Evolutionary conservation across 2,329 filamentous ascomycete genomes (phyloP).

Genomic region (Talaromyces islandicus): DNA sequence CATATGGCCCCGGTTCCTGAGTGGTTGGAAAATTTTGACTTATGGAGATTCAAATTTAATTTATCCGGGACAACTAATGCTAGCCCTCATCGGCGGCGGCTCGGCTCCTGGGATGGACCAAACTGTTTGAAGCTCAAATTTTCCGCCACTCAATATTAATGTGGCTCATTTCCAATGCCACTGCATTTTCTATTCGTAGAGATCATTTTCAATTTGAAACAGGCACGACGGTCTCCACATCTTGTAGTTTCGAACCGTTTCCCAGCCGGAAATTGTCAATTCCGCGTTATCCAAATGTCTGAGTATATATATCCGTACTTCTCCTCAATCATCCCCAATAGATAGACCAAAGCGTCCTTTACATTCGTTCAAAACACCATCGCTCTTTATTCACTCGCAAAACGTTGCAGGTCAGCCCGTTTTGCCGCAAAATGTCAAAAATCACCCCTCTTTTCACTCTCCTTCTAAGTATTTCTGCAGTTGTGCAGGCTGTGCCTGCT

Average conservation of each 20-base stretch:
- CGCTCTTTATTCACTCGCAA: background rate
- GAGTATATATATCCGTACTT: background rate
- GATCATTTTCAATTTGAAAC: background rate
- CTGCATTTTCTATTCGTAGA: background rate
- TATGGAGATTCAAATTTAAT: background rate
- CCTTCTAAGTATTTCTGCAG: background rate
- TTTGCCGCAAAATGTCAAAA: background rate
- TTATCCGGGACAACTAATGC: background rate
- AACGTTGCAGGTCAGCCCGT: background rate
- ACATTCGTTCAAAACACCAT: background rate
- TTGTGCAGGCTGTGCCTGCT: slow-evolving; percentile 3
- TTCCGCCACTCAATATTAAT: background rate
- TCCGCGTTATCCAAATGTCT: background rate
- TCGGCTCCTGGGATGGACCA: background rate
- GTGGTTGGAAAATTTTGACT: background rate
- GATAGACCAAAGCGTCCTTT: background rate
- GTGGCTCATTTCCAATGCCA: background rate
- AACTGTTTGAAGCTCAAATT: background rate
- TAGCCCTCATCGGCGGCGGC: background rate
- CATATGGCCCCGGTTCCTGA: background rate
- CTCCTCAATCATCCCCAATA: background rate
- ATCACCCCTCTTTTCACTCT: background rate
- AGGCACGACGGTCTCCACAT: background rate
- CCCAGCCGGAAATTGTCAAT: background rate
- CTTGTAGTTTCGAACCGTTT: background rate